phyloP scores from a whole-genome alignment of 345 rosid species.

The Pistacia atlantica region DNA sequence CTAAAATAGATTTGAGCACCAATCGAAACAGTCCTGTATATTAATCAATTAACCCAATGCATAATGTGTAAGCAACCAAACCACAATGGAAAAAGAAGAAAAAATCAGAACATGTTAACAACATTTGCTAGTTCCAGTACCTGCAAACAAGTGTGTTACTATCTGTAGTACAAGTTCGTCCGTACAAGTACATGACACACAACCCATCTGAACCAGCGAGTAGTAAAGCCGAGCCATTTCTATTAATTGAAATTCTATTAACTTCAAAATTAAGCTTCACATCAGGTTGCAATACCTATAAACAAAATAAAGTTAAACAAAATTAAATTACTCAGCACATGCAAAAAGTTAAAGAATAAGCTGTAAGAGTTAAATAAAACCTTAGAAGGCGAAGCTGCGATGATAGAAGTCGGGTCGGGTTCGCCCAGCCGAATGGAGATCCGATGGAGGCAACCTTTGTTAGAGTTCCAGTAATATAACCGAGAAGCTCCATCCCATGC shows the following conservation, averaged over 20 bases:
- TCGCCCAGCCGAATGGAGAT: slow-evolving; percentile 84
- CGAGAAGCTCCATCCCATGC: slow-evolving; percentile 94
- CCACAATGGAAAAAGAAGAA: background rate
- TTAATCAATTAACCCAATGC: background rate
- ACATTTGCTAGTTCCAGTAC: slow-evolving; percentile 32
- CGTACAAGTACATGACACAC: slow-evolving; percentile 76
- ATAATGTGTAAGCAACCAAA: background rate
- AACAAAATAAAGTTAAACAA: background rate
- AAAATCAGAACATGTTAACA: background rate
- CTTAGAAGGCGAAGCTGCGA: slow-evolving; percentile 84
- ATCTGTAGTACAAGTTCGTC: slow-evolving; percentile 57
- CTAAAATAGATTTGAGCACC: slow-evolving; percentile 67
- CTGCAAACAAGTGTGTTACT: slow-evolving; percentile 66
- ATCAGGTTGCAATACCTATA: slow-evolving; percentile 76
- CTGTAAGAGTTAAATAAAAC: slow-evolving; percentile 25
- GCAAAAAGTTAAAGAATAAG: background rate
- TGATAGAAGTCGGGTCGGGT: slow-evolving; percentile 73
- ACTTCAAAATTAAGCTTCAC: slow-evolving; percentile 51
- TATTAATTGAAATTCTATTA: slow-evolving; percentile 72
- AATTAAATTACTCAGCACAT: background rate
- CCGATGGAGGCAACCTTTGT: slow-evolving; percentile 62
- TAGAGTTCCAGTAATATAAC: slow-evolving; percentile 74
- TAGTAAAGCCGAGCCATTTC: slow-evolving; percentile 75
- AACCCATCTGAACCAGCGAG: slow-evolving; percentile 69
- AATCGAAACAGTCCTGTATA: slow-evolving; percentile 72